A percentile compares a stretch with the other conserved stretches of the same genome.
These are phyloP conservation scores for Penicillium simplicissimum DNA, from an alignment of 495 filamentous ascomycete species.

Conservation along the genomic window DNA sequence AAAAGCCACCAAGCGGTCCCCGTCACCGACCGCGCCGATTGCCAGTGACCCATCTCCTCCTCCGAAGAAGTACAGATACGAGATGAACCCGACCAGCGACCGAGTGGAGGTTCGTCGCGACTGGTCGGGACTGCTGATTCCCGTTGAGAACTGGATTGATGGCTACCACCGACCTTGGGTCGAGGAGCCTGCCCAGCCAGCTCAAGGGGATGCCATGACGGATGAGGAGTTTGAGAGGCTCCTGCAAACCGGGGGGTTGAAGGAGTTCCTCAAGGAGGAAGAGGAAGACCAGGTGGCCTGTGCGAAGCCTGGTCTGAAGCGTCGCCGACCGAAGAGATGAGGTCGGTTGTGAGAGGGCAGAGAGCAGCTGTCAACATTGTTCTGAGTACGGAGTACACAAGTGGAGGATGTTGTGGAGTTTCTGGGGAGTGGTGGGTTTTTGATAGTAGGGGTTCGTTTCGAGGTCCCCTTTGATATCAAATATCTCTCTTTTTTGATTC, in stretches of 20 bases:
- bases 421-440: too few species aligned
- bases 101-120: neutral
- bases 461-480: neutral
- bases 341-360: neutral
- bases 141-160: conserved; percentile 12
- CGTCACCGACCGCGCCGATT: neutral
- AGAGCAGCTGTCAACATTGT: neutral
- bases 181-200: too few species aligned
- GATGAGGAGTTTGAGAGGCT: conserved; percentile 5
- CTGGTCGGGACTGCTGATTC: neutral
- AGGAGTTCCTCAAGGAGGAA: neutral
- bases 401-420: too few species aligned
- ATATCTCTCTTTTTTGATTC: neutral
- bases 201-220: neutral
- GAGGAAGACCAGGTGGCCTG: neutral
- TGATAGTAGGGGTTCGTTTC: too few species aligned
- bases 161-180: neutral
- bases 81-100: neutral
- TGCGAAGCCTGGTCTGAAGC: neutral
- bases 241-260: neutral
- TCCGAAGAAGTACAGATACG: neutral
- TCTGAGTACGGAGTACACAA: too few species aligned
- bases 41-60: neutral
- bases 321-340: neutral
- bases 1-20: neutral